phyloP scores from a whole-genome alignment of 345 rosid genomes.

The Erucastrum elatum region DNA sequence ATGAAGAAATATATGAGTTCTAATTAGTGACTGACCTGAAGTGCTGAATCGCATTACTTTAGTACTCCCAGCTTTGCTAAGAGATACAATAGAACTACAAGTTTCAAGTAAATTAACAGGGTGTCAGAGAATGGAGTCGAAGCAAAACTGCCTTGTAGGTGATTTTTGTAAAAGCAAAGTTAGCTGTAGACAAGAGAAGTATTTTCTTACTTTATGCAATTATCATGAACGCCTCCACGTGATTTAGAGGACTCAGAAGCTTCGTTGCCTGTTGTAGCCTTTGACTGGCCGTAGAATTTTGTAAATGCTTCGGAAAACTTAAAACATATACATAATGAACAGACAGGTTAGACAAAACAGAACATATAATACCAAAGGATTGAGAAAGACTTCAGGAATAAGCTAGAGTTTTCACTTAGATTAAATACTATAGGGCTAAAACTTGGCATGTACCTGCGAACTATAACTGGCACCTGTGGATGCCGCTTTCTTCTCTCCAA shows the following conservation, averaged over 20 bases:
- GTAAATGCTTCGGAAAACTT: constrained; percentile 97
- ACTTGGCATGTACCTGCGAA: constrained; percentile 61
- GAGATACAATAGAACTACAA: constrained; percentile 67
- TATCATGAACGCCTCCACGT: constrained; percentile 73
- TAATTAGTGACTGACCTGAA: constrained; percentile 55
- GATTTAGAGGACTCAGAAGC: constrained; percentile 56
- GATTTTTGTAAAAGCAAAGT: neutral
- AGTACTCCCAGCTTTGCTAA: constrained; percentile 48
- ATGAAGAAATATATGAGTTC: neutral
- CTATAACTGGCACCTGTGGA: constrained; percentile 72
- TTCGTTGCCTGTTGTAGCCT: constrained; percentile 64
- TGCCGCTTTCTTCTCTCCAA: constrained; percentile 77
- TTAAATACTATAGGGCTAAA: neutral
- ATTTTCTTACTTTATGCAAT: constrained; percentile 72
- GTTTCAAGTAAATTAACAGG: constrained; percentile 7
- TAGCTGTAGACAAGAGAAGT: neutral
- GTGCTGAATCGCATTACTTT: constrained; percentile 82
- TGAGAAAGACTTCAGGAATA: neutral
- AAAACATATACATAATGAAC: constrained; percentile 5
- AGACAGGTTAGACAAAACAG: neutral
- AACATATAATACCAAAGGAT: neutral
- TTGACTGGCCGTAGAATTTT: constrained; percentile 86
- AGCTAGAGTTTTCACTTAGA: constrained; percentile 7
- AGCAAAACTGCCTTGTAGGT: neutral
- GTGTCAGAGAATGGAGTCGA: neutral